Percentiles rank a stretch among this genome's conserved stretches.
phyloP scores from a whole-genome alignment of 1,284 basidiomycete genomes.

The Porogramme epimiltina region DNA sequence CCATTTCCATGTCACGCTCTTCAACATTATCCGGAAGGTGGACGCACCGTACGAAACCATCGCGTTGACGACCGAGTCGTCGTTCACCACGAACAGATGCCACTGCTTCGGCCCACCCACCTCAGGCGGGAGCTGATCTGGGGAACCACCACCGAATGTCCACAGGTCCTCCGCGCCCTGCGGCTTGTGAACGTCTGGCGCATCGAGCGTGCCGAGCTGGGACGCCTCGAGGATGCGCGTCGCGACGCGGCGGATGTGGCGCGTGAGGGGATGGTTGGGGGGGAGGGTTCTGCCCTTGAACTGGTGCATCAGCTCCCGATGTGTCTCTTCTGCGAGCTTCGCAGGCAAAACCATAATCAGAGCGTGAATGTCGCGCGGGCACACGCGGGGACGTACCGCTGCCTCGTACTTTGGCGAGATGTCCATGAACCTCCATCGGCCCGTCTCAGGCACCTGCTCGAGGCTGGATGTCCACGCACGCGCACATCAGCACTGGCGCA shows the following conservation, averaged over 20 bases:
- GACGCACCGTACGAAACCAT: constrained; percentile 71
- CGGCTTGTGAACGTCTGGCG: constrained; percentile 11
- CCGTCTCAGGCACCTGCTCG: constrained; percentile 82
- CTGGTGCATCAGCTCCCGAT: constrained; percentile 54
- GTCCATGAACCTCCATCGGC: constrained; percentile 85
- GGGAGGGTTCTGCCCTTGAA: constrained; percentile 67
- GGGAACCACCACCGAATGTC: constrained; percentile 14
- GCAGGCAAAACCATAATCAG: background rate
- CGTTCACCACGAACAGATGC: constrained; percentile 84
- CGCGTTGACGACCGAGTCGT: constrained; percentile 77
- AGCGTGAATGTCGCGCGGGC: background rate
- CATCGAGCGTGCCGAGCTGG: constrained; percentile 65
- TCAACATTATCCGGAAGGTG: background rate
- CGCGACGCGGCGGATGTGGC: constrained; percentile 72
- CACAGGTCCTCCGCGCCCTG: constrained; percentile 16
- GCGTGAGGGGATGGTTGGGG: constrained; percentile 63
- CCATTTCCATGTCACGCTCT: background rate
- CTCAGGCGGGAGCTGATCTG: constrained; percentile 25
- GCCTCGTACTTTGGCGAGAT: constrained; percentile 63
- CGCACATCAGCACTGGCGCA: background rate
- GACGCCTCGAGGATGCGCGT: constrained; percentile 74
- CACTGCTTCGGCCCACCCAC: constrained; percentile 48
- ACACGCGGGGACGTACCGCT: constrained; percentile 34
- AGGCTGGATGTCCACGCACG: constrained; percentile 48
- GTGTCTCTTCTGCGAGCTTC: constrained; percentile 53